phyloP scores from a whole-genome alignment of 345 rosid genomes.

The Hibiscus trionum region DNA sequence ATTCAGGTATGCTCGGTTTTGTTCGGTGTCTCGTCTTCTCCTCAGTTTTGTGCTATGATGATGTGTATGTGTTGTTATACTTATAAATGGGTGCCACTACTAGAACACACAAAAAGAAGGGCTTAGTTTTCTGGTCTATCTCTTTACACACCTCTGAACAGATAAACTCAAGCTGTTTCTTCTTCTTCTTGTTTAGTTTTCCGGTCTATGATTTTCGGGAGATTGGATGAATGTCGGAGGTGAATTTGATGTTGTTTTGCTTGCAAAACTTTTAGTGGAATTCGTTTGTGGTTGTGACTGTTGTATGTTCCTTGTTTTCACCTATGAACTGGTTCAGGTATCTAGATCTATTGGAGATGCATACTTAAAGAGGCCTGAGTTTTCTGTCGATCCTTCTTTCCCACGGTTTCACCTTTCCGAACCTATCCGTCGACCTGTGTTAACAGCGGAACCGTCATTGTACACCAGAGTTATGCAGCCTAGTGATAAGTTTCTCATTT shows the following conservation, averaged over 20 bases:
- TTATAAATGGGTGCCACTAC: too few relatives aligned
- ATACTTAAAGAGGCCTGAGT: slow-evolving; percentile 77
- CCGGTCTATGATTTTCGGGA: too few relatives aligned
- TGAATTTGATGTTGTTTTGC: neutral
- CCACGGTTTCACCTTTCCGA: slow-evolving; percentile 77
- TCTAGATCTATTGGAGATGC: slow-evolving; percentile 96
- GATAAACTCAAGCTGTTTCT: too few relatives aligned
- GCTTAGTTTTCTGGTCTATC: too few relatives aligned
- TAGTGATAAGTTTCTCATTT: slow-evolving; percentile 68
- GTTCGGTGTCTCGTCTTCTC: too few relatives aligned
- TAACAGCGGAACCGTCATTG: slow-evolving; percentile 69
- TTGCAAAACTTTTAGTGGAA: neutral
- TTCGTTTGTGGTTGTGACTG: neutral
- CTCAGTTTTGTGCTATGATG: too few relatives aligned
- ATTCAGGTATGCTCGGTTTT: too few relatives aligned
- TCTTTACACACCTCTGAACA: too few relatives aligned
- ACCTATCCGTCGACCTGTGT: slow-evolving; percentile 59
- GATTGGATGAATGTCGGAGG: neutral
- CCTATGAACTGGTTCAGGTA: slow-evolving; percentile 35
- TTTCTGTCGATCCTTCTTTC: slow-evolving; percentile 70
- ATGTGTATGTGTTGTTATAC: too few relatives aligned
- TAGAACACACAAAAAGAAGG: too few relatives aligned
- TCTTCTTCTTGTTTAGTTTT: too few relatives aligned
- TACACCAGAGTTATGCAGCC: slow-evolving; percentile 49
- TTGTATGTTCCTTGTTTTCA: slow-evolving; percentile 2